Percentiles rank a stretch among this genome's conserved stretches.
Conservation (phyloP, 345 rosid species). For the Cochlearia excelsa region DNA sequence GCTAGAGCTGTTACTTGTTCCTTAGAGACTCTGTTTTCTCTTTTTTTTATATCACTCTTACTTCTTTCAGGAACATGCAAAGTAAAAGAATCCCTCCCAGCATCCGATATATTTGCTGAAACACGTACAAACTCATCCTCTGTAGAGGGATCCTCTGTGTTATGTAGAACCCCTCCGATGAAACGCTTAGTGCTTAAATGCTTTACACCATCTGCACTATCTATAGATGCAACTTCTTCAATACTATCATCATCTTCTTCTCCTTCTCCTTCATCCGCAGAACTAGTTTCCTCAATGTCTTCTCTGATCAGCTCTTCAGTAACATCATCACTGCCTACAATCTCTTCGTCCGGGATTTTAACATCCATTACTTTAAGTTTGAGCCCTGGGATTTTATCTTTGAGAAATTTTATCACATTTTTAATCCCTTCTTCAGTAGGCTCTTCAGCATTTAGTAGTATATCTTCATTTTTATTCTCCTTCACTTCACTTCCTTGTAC, state of each 20-base stretch:
- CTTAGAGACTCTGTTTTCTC: slow-evolving; percentile 49
- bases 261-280: slow-evolving; percentile 56
- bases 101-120: slow-evolving; percentile 62
- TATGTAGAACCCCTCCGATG: slow-evolving; percentile 87
- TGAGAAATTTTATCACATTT: slow-evolving; percentile 86
- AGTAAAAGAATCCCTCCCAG: slow-evolving; percentile 73
- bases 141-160: slow-evolving; percentile 55
- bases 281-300: slow-evolving; percentile 44
- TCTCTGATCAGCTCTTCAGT: slow-evolving; percentile 62
- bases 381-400: slow-evolving; percentile 91
- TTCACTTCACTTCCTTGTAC: slow-evolving; percentile 61
- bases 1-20: slow-evolving; percentile 71
- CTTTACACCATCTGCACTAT: slow-evolving; percentile 49
- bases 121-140: slow-evolving; percentile 73
- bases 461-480: slow-evolving; percentile 58
- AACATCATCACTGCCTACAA: slow-evolving; percentile 52
- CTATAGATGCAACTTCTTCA: slow-evolving; percentile 57
- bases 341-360: slow-evolving; percentile 49
- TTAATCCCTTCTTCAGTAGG: slow-evolving; percentile 88
- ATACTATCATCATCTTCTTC: slow-evolving; percentile 56
- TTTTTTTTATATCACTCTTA: slow-evolving; percentile 37
- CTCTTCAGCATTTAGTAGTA: slow-evolving; percentile 62
- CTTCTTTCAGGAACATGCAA: slow-evolving; percentile 58
- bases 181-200: slow-evolving; percentile 70
- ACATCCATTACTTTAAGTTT: slow-evolving; percentile 76